phyloP scores from a whole-genome alignment of 495 filamentous ascomycete genomes.

The Aspergillus bridgeri region DNA sequence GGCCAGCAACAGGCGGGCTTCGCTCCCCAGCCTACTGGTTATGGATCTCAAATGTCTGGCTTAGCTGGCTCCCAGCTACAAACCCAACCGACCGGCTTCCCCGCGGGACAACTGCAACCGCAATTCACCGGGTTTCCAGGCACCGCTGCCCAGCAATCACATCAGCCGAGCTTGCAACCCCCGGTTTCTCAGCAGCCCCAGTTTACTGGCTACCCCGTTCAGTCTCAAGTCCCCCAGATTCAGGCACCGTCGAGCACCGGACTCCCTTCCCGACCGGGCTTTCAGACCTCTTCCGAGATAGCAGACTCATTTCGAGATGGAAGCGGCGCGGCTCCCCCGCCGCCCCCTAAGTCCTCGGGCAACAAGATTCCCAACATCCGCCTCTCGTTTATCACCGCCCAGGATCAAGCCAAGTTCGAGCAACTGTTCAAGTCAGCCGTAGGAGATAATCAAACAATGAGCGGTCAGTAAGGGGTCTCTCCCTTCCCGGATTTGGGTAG shows the following conservation, averaged over 20 bases:
- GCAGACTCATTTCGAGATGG: slow-evolving; percentile 73
- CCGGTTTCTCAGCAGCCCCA: slow-evolving; percentile 35
- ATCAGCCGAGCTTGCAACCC: slow-evolving; percentile 44
- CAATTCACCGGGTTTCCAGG: slow-evolving; percentile 56
- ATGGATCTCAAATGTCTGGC: slow-evolving; percentile 51
- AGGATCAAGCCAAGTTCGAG: slow-evolving; percentile 97
- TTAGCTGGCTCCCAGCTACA: slow-evolving; percentile 48
- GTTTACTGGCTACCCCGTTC: slow-evolving; percentile 37
- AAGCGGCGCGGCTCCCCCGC: slow-evolving; percentile 43
- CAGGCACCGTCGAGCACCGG: slow-evolving; percentile 45
- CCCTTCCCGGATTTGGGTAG: neutral
- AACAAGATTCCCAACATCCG: slow-evolving; percentile 89
- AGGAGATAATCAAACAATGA: slow-evolving; percentile 80
- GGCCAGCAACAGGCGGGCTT: slow-evolving; percentile 52
- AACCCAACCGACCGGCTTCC: slow-evolving; percentile 57
- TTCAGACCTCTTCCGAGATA: slow-evolving; percentile 77
- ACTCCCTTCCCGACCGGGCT: slow-evolving; percentile 36
- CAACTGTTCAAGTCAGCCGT: slow-evolving; percentile 96
- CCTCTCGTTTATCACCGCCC: slow-evolving; percentile 90
- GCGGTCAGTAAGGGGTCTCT: slow-evolving; percentile 50
- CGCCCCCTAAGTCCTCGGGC: slow-evolving; percentile 49
- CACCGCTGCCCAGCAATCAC: slow-evolving; percentile 44
- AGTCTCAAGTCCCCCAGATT: slow-evolving; percentile 44
- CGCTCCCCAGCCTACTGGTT: slow-evolving; percentile 50
- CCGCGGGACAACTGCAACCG: slow-evolving; percentile 58